Evolutionary conservation across 495 filamentous ascomycete genomes (phyloP).

Genomic region (Penicillium crystallinum): DNA sequence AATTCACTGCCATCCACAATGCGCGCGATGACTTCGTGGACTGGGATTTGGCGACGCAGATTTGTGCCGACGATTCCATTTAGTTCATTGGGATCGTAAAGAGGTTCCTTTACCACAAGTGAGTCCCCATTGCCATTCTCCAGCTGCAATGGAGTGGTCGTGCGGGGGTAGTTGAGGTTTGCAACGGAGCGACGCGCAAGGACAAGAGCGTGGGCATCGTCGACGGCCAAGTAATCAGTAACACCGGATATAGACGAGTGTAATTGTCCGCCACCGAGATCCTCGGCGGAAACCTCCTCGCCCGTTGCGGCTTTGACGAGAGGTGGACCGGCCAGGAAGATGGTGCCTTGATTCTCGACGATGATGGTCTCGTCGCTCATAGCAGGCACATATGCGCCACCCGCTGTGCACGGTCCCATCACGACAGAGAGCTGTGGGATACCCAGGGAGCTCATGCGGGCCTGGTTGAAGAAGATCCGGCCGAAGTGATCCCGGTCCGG

Average conservation of each 20-base stretch:
- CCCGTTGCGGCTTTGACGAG: constrained; percentile 96
- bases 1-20: constrained; percentile 90
- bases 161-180: constrained; percentile 79
- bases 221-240: constrained; percentile 90
- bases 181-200: constrained; percentile 76
- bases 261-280: constrained; percentile 87
- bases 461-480: constrained; percentile 98
- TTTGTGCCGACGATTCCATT: constrained; percentile 86
- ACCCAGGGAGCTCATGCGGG: constrained; percentile 70
- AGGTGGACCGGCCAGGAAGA: constrained; percentile 93
- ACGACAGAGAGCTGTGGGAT: constrained; percentile 95
- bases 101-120: constrained; percentile 55
- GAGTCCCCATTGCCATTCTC: constrained; percentile 14
- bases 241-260: constrained; percentile 92
- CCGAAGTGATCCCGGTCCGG: constrained; percentile 94
- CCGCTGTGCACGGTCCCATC: constrained; percentile 96
- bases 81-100: constrained; percentile 78
- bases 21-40: constrained; percentile 87
- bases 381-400: constrained; percentile 91
- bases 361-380: constrained; percentile 99
- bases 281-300: constrained; percentile 87
- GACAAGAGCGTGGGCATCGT: constrained; percentile 89
- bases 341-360: constrained; percentile 88
- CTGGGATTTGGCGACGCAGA: constrained; percentile 74
- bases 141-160: constrained; percentile 20